These are phyloP conservation scores for Vicia sativa DNA, from an alignment of 306 rosid genomes.

Conservation along the genomic window DNA sequence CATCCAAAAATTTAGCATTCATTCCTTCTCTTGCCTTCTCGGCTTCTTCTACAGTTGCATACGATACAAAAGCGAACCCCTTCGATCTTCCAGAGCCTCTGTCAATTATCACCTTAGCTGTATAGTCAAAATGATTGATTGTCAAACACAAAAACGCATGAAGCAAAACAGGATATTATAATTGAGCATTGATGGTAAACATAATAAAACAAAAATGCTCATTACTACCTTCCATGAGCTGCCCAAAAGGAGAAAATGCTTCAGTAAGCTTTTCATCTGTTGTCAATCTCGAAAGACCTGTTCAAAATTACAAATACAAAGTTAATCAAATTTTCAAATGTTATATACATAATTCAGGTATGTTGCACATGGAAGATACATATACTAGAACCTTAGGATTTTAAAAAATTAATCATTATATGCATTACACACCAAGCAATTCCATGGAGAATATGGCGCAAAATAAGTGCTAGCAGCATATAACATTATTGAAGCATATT, in stretches of 20 bases:
- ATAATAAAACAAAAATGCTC: slow-evolving; percentile 3
- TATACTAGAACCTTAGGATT: too few relatives aligned
- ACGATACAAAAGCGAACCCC: slow-evolving; percentile 82
- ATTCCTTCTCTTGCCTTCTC: slow-evolving; percentile 80
- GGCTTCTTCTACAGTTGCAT: slow-evolving; percentile 71
- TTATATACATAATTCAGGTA: background rate
- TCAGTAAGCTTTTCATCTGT: slow-evolving; percentile 78
- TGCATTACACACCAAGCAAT: too few relatives aligned
- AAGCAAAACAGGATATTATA: slow-evolving; percentile 1
- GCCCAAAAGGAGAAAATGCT: slow-evolving; percentile 83
- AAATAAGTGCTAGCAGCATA: too few relatives aligned
- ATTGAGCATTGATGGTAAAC: background rate
- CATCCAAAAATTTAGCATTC: slow-evolving; percentile 94
- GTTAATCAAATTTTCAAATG: slow-evolving; percentile 13
- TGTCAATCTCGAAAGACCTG: slow-evolving; percentile 87
- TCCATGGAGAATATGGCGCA: too few relatives aligned
- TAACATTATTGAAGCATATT: too few relatives aligned
- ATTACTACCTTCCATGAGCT: slow-evolving; percentile 60
- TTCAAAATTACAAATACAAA: slow-evolving; percentile 30
- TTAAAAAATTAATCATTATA: too few relatives aligned
- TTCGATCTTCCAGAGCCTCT: slow-evolving; percentile 85
- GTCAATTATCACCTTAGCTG: slow-evolving; percentile 85
- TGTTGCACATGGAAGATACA: background rate
- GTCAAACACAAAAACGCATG: slow-evolving; percentile 31
- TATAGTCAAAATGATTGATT: slow-evolving; percentile 30